These are phyloP conservation scores for Trametes sanguinea DNA, from an alignment of 768 basidiomycete genomes.

Conservation along the genomic window DNA sequence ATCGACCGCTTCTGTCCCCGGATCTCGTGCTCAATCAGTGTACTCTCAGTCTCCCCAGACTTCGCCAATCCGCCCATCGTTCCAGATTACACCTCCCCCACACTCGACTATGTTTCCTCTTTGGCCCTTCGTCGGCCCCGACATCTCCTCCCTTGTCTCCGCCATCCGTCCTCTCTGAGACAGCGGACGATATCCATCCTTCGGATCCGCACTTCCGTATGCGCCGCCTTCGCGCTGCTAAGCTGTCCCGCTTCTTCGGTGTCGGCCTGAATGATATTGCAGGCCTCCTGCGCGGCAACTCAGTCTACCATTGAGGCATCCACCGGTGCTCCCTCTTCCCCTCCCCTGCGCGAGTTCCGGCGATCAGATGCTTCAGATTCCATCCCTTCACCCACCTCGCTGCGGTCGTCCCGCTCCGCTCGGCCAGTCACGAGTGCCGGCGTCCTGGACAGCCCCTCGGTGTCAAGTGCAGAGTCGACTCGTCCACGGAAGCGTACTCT, in stretches of 20 bases:
- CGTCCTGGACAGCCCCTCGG: background rate
- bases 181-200: constrained; percentile 8
- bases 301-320: constrained; percentile 16
- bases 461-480: background rate
- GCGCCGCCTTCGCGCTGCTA: constrained; percentile 51
- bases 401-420: background rate
- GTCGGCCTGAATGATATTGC: constrained; percentile 50
- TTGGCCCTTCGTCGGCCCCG: constrained; percentile 8
- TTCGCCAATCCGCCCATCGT: constrained; percentile 10
- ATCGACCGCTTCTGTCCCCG: background rate
- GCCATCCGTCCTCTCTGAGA: constrained; percentile 2
- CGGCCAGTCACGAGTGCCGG: constrained; percentile 11
- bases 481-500: constrained; percentile 10
- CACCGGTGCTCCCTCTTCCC: background rate
- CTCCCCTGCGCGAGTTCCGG: constrained; percentile 6
- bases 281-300: constrained; percentile 21
- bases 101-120: constrained; percentile 14
- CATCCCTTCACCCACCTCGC: constrained; percentile 4
- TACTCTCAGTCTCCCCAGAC: background rate
- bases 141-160: constrained; percentile 1
- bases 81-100: constrained; percentile 14
- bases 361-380: constrained; percentile 40
- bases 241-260: constrained; percentile 60
- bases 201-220: constrained; percentile 28
- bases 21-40: background rate